Base-by-base conservation (phyloP, 257 asterid species). In the Solanum paucissectum region DNA sequence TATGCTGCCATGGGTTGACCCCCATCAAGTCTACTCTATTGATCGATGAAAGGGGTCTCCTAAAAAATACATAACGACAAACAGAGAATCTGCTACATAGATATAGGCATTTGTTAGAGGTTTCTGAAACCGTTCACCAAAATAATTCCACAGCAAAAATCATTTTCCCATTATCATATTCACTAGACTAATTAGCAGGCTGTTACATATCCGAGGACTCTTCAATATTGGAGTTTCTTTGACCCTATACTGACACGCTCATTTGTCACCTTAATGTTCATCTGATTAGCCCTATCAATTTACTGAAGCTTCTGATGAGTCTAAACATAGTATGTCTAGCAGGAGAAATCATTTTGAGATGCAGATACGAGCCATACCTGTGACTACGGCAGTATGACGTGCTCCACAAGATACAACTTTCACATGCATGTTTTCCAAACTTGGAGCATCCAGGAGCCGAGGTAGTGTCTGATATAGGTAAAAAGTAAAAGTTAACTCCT, bases 361-460 rank as follows among this genome's bases (percentile, higher is more conserved):
- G 37, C 60, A n/a, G 60, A 76, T 36, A 77, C 32, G 32, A 36
- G 62, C 74, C 93, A 12, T 81, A 96, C 99, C 98, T 90, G 99
- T 94, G 81, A 95, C 88, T 21, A 95, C 91, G 21, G 98, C 97
- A 88, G 92, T 95, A 91, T 97, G 99, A 14, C 99, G 99, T 69
- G 99, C 99, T 87, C 99, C 99, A 76, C 99, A 94, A 7, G 99
- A 97, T 76, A 97, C 98, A 74, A 89, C 74, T 92, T 92, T 95
- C 37, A 88, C 98, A 83, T 94, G 88, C 91, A 90, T 96, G 87
- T 94, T 95, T 89, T 97, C 99, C 93, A 97, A 91, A 88, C 92
- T 91, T 2, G 98, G 93, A 88, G 97, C 95, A 87, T 97, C 99
- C 60, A 97, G 91, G 73, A 97, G 95, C 89, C 98, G 94, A 36